Evolutionary conservation across 768 basidiomycete species (phyloP).

Genomic region (Nidularia pulvinata): DNA sequence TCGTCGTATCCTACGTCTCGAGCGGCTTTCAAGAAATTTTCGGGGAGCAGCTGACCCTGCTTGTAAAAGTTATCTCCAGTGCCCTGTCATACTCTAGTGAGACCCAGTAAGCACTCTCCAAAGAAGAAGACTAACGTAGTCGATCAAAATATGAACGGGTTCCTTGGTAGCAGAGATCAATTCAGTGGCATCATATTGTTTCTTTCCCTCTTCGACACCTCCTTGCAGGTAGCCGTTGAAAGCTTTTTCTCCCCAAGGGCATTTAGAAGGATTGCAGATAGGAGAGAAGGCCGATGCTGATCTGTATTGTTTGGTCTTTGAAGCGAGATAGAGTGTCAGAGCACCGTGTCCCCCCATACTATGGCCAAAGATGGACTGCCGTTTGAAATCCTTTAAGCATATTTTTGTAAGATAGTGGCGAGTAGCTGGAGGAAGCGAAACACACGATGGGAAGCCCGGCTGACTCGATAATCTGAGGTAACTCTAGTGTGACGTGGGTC

Average conservation of each 20-base stretch:
- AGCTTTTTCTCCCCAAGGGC: slow-evolving; percentile 92
- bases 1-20: slow-evolving; percentile 73
- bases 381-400: slow-evolving; percentile 64
- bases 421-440: slow-evolving; percentile 3
- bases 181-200: slow-evolving; percentile 81
- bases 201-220: slow-evolving; percentile 74
- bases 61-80: slow-evolving; percentile 83
- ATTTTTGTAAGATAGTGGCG: background rate
- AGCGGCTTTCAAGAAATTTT: slow-evolving; percentile 83
- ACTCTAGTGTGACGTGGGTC: slow-evolving; percentile 79
- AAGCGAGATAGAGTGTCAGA: slow-evolving; percentile 84
- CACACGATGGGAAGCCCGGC: slow-evolving; percentile 79
- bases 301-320: slow-evolving; percentile 68
- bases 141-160: slow-evolving; percentile 79
- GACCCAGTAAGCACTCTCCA: background rate
- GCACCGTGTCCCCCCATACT: slow-evolving; percentile 99
- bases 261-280: slow-evolving; percentile 82
- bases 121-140: slow-evolving; percentile 59
- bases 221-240: slow-evolving; percentile 84
- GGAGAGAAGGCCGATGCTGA: slow-evolving; percentile 92
- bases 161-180: slow-evolving; percentile 65
- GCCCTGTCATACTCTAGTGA: slow-evolving; percentile 43
- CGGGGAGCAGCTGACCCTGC: slow-evolving; percentile 87
- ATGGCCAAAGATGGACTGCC: slow-evolving; percentile 93
- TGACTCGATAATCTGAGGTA: slow-evolving; percentile 76